Percentiles rank a stretch among this genome's conserved stretches.
These are phyloP conservation scores for Trichophyton schoenleinii DNA, from an alignment of 2,329 filamentous ascomycete genomes.

Conservation along the genomic window DNA sequence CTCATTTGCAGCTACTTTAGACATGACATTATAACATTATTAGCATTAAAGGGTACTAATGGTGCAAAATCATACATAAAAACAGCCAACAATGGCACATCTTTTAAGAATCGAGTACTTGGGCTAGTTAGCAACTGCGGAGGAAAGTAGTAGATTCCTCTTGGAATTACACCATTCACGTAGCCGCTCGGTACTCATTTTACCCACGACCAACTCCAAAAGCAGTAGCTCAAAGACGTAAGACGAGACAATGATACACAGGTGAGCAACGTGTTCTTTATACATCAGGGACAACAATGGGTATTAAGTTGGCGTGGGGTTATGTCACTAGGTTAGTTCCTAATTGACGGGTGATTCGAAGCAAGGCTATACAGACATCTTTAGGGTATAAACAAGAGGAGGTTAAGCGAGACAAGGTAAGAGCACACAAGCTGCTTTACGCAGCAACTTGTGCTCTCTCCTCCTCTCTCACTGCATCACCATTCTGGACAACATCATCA, in stretches of 20 bases:
- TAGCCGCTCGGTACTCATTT: not conserved
- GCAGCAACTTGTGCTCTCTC: constrained; percentile 18
- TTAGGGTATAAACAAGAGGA: not conserved
- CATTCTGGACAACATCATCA: constrained; percentile 20
- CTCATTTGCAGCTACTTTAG: too few species aligned
- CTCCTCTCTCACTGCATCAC: constrained; percentile 25
- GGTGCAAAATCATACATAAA: not conserved
- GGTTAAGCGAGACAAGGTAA: not conserved
- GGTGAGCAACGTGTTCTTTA: too few species aligned
- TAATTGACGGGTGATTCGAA: not conserved
- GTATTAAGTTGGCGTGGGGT: too few species aligned
- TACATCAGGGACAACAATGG: too few species aligned
- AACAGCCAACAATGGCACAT: not conserved
- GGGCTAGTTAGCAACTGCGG: not conserved
- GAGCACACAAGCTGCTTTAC: not conserved
- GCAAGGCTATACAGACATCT: not conserved
- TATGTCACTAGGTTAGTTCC: too few species aligned
- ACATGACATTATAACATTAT: not conserved
- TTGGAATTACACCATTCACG: not conserved
- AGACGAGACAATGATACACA: too few species aligned
- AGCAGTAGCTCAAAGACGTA: too few species aligned
- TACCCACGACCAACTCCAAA: not conserved
- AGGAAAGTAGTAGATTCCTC: not conserved
- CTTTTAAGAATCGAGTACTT: not conserved
- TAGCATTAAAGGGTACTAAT: not conserved